Evolutionary conservation across 331 rosid species (phyloP).

Genomic region (Spiraea crenata): DNA sequence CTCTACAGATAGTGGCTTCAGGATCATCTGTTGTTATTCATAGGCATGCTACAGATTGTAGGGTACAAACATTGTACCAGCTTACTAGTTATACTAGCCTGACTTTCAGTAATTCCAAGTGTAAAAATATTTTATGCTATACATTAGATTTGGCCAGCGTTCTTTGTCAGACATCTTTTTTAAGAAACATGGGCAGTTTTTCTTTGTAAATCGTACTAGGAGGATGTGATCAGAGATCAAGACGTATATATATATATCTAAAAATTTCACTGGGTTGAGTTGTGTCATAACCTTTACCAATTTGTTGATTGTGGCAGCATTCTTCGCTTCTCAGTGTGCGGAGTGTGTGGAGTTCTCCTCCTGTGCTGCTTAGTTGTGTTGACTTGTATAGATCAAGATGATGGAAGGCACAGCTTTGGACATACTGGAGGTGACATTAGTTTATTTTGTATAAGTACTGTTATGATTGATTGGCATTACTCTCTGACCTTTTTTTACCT

Average conservation of each 20-base stretch:
- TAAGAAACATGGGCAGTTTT: neutral
- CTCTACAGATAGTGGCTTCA: too few relatives aligned
- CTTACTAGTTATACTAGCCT: neutral
- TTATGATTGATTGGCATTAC: neutral
- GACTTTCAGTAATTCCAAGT: neutral
- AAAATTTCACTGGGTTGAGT: constrained; percentile 1
- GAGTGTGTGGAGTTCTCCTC: constrained; percentile 43
- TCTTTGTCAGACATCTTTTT: neutral
- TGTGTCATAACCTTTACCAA: constrained; percentile 4
- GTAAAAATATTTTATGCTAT: neutral
- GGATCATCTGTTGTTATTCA: neutral
- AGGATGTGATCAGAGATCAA: neutral
- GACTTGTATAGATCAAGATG: constrained; percentile 53
- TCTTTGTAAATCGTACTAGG: neutral
- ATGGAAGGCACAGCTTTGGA: constrained; percentile 61
- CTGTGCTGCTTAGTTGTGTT: constrained; percentile 47
- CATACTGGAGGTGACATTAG: constrained; percentile 54
- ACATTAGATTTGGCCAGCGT: neutral
- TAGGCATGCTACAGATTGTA: neutral
- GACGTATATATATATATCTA: neutral
- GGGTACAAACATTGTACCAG: too few relatives aligned
- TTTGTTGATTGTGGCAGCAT: constrained; percentile 37
- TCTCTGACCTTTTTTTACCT: neutral
- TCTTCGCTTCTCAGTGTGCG: constrained; percentile 43
- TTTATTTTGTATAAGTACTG: neutral